Base-by-base conservation (phyloP, 495 filamentous ascomycete species). In the Rhypophila decipiens region DNA sequence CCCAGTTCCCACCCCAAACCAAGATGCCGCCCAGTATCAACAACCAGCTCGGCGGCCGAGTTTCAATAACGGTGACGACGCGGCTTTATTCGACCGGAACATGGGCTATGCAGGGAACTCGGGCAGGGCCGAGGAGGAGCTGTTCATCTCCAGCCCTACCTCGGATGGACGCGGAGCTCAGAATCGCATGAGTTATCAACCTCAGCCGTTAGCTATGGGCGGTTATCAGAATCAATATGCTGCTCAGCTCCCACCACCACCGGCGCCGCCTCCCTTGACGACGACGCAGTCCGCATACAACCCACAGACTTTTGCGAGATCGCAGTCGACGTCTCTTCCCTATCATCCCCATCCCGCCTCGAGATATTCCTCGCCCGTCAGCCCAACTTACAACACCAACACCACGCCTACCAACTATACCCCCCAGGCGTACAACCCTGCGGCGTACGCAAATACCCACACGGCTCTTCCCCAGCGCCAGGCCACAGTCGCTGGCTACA, bases 21-120 rank as follows among this genome's bases (percentile, higher is more conserved):
- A 59, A 36, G 64, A 74, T 41, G 60, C 63, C 39, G 42, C 50
- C 4, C 29, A 57, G 18, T 67, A 70, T 52, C 27, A 31, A 31
- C 27, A 31, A 31, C 60, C 72, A 37, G 69, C 77, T 24, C 74
- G 83, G 48, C 80, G 82, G 44, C 74, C 80, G 42, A 91, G 88
- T 63, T 91, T 85, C 67, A 84, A 90, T 59, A 80, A 74, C 55
- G 88, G 86, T 51, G 87, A 94, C 62, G 87, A 95, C 62, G 74
- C 74, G 29, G 60, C 55, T 19, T 70, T 65, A 39, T 72, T 79
- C 51, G 70, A 77, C 56, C 71, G 73, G 41, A 46, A 43, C 39
- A 44, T 39, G 5, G 37, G 40, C 23, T 59, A 58, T 31, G 46
- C 44, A 7, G 55, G 42, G 15, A 47, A n/a, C 18, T 40, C 45